These are phyloP conservation scores for Cornus kousa DNA, from an alignment of 148 eudicot species.

Conservation along the genomic window DNA sequence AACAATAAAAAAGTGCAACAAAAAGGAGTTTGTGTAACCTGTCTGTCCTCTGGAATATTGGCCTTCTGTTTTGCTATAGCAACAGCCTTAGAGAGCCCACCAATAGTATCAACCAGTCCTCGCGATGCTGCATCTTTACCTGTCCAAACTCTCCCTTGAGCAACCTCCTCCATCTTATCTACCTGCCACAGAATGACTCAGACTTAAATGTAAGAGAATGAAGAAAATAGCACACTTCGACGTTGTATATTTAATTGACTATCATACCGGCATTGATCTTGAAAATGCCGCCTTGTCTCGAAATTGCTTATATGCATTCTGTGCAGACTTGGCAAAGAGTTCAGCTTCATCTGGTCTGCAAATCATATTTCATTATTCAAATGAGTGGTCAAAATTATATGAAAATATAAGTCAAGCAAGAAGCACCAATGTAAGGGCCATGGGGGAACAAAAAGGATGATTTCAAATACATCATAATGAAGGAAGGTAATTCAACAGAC, in stretches of 20 bases:
- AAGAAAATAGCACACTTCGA: not conserved
- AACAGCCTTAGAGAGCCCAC: conserved; percentile 81
- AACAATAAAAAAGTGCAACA: not conserved
- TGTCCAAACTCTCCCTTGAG: conserved; percentile 98
- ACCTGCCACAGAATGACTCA: conserved; percentile 33
- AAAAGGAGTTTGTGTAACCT: conserved; percentile 29
- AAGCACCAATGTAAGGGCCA: not conserved
- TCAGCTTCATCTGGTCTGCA: conserved; percentile 86
- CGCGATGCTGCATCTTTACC: conserved; percentile 77
- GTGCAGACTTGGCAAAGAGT: conserved; percentile 79
- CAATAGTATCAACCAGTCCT: conserved; percentile 88
- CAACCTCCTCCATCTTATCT: conserved; percentile 86
- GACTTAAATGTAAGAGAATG: not conserved
- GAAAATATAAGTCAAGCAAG: conserved; percentile 5
- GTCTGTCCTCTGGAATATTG: conserved; percentile 67
- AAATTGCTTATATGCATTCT: conserved; percentile 61
- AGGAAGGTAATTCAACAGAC: not conserved
- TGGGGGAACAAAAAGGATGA: not conserved
- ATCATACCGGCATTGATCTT: conserved; percentile 81
- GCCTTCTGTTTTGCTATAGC: conserved; percentile 93
- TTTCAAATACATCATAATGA: not conserved
- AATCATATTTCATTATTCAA: conserved; percentile 1
- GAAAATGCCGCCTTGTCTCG: conserved; percentile 92
- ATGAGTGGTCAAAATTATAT: not conserved
- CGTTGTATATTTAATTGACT: conserved; percentile 4